Base-by-base conservation (phyloP, 345 rosid species). In the Barbarea vulgaris region DNA sequence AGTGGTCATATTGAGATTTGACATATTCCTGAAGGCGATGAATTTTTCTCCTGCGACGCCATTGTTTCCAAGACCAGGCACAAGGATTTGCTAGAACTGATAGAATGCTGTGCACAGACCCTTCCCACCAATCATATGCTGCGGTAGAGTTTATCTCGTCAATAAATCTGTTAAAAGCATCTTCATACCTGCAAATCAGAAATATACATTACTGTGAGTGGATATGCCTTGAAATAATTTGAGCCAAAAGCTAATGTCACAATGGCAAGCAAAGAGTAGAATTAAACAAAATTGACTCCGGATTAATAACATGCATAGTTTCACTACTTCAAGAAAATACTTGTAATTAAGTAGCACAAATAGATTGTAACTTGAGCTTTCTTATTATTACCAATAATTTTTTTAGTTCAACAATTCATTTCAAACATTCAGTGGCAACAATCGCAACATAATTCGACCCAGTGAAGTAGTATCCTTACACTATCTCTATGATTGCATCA, bases 91-190 rank as follows among this genome's bases (percentile, higher is more conserved):
- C 97, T 70, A 95, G 89, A 73, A 95, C 81, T 69, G 92, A 85
- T 14, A 95, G 90, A 77, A 95, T 95, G 81, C 96, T 89, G 77
- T 92, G 97, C 30, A 92, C 89, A 39, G 99, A 92, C 70, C 99
- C 99, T 84, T 95, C 99, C 99, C 99, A 95, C 99, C 99, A 95
- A 79, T 95, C 93, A 86, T 90, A 95, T 48, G 97, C 97, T 70
- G 99, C 96, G 74, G 90, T 93, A 47, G 99, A 90, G 83, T 95
- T 95, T 30, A 95, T 89, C 81, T 90, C 97, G 74, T 92, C 97
- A 82, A 95, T 92, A 74, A 95, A 92, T 81, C 97, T 86, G 79
- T 92, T 95, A 81, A 88, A 95, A 76, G 97, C 97, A 85, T 92
- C 99, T 85, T 95, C 99, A 66, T 95, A 95, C 80, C 99, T 95